Base-by-base conservation (phyloP, 768 basidiomycete genomes). In the Russula griseocarnosa region DNA sequence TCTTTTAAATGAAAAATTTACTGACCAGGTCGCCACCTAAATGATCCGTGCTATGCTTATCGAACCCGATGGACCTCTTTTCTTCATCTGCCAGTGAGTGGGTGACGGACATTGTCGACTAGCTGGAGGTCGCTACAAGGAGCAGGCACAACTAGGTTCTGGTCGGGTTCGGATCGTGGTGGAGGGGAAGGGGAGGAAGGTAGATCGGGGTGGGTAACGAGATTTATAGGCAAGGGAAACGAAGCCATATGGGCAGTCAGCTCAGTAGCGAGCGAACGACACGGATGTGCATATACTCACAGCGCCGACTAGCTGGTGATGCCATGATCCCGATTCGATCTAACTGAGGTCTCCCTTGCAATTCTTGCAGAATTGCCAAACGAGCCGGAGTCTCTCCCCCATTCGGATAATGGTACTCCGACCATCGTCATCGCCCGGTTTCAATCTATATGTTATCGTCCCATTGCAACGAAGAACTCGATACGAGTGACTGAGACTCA, bases 41-140 rank as follows among this genome's bases (percentile, higher is more conserved):
- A 10, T 36, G 18, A 2, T 13, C 50, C 13, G 3, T 30, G 53
- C 20, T 24, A 16, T 16, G 61, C 58, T 63, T 72, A 67, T 70
- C 70, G 24, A 63, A 55, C 54, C 69, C 68, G 50, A 40, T 18
- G 24, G 60, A 59, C 38, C 63, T 62, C 65, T 71, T 71, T 63
- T 71, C 69, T 51, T 69, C 69, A 49, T 50, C 24, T 14, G 7
- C 46, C 6, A 46, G 38, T 40, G 46, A 22, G 46, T 22, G 10
- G n/a, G 59, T 10, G 55, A 62, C 60, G 46, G 67, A 65, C 63
- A 52, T 69, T 55, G 64, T 53, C 62, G 46, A 36, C 64, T 57
- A 46, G 62, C 36, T 52, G 55, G 13, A 18, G 6, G 34, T 47
- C 26, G 44, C 59, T 28, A 47, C 28, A 20, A 22, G 42, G 9